Percentiles rank a stretch among this genome's conserved stretches.
These are phyloP conservation scores for Mortierella sp. DNA, from an alignment of 371 early-diverging fungal species.

Conservation along the genomic window DNA sequence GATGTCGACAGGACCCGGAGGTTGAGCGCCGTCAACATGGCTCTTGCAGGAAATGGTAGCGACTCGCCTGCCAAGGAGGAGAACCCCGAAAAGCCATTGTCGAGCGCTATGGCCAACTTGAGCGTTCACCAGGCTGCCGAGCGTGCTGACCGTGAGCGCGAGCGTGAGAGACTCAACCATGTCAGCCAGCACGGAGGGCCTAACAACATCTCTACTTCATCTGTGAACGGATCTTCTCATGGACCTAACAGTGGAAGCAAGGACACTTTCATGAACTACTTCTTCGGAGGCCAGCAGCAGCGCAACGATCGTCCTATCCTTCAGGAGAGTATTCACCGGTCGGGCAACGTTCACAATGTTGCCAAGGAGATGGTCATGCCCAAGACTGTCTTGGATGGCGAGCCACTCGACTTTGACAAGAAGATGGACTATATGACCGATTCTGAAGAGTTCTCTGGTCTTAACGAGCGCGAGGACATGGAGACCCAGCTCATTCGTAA, in stretches of 20 bases:
- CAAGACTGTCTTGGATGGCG: constrained; percentile 60
- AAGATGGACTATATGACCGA: constrained; percentile 59
- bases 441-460: constrained; percentile 54
- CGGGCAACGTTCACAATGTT: constrained; percentile 31
- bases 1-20: constrained; percentile 46
- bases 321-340: constrained; percentile 25
- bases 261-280: constrained; percentile 82
- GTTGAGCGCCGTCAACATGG: constrained; percentile 38
- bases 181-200: constrained; percentile 34
- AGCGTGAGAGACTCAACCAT: constrained; percentile 43
- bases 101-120: constrained; percentile 41
- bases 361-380: constrained; percentile 61
- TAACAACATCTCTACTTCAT: constrained; percentile 29
- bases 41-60: constrained; percentile 29
- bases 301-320: constrained; percentile 35
- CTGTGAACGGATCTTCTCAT: constrained; percentile 38
- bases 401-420: constrained; percentile 56
- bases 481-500: constrained; percentile 89
- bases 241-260: constrained; percentile 55
- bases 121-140: constrained; percentile 49
- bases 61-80: constrained; percentile 44
- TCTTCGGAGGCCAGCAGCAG: constrained; percentile 76
- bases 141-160: constrained; percentile 40
- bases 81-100: constrained; percentile 34
- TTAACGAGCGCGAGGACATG: constrained; percentile 82